phyloP scores from a whole-genome alignment of 805 yeast genomes.

The Metschnikowia colocasiae region DNA sequence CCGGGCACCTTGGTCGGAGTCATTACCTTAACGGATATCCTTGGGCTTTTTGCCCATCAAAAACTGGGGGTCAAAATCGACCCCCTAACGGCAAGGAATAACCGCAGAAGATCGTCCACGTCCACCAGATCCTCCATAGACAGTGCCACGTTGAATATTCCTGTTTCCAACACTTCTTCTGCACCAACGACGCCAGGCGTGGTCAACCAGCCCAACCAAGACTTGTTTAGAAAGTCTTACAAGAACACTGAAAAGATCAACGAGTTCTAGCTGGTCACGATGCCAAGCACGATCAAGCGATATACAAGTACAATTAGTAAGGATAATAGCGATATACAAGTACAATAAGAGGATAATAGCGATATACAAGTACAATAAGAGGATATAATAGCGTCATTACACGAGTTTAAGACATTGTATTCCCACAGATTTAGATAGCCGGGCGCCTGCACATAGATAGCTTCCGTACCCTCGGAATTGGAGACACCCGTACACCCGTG shows the following conservation, averaged over 20 bases:
- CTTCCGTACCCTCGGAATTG: too few relatives aligned
- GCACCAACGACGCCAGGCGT: slow-evolving; percentile 14
- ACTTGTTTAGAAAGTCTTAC: slow-evolving; percentile 19
- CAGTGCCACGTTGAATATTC: slow-evolving; percentile 7
- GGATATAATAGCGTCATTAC: too few relatives aligned
- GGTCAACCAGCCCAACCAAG: slow-evolving; percentile 16
- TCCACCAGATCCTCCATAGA: slow-evolving; percentile 23
- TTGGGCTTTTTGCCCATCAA: slow-evolving; percentile 73
- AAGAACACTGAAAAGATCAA: slow-evolving; percentile 9
- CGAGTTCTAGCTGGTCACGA: background rate
- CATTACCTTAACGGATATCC: slow-evolving; percentile 83
- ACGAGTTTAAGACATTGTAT: too few relatives aligned
- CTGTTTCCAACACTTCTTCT: slow-evolving; percentile 2
- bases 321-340: too few relatives aligned
- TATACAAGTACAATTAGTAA: too few relatives aligned
- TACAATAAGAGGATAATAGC: too few relatives aligned
- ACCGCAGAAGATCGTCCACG: slow-evolving; percentile 64
- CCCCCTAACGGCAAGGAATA: slow-evolving; percentile 84
- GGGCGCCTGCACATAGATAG: too few relatives aligned
- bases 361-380: too few relatives aligned
- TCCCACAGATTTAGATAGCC: too few relatives aligned
- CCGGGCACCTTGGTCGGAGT: slow-evolving; percentile 89
- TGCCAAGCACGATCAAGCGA: background rate
- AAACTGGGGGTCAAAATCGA: slow-evolving; percentile 68
- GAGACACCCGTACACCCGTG: too few relatives aligned